Base-by-base conservation (phyloP, 2,329 filamentous ascomycete species). In the Colletotrichum sp. region DNA sequence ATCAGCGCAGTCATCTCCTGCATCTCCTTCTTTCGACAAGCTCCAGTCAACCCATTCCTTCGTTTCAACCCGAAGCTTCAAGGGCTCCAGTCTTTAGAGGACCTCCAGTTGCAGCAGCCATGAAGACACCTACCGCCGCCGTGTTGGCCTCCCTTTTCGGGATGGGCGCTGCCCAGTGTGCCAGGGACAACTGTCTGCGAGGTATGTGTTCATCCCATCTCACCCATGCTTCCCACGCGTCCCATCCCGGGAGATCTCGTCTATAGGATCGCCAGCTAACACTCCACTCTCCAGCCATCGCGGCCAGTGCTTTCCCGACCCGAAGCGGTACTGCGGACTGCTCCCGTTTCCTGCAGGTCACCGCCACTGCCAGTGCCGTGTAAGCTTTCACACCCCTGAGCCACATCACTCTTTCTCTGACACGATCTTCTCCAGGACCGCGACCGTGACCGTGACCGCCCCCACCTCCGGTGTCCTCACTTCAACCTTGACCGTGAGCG, bases 151-250 rank as follows among this genome's bases (percentile, higher is more conserved):
- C 73, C 73, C 70, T 76, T 43, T 76, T 76, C 32, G 73, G 70
- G 73, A 48, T 73, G 70, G 18, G 64, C 48, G 73, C 65, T 67
- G 73, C 73, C 55, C 64, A 76, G 24, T 76, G 73, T 60, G 65
- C 64, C 70, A 76, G 70, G 70, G 73, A 76, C 73, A 76, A 76
- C 73, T 76, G 73, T 62, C 58, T 73, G 21, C 38, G 73, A 73
- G 73, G 73, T 73, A 43, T 24, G 73, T 43, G 18, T 21, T 58
- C 56, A 34, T 70, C 32, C 21, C 21, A 36, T 52, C 28, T 43
- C 43, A 64, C 58, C 64, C 58, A 16, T 60, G 34, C 43, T 32
- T 65, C 43, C 12, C 48, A 10, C 56, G 34, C 43, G 30, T 65
- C 43, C 8, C 48, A 10, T 38, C 30, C 32, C 21, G 13, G 64